Base-by-base conservation (phyloP, 2,329 filamentous ascomycete species). In the Fusarium aywerte region DNA sequence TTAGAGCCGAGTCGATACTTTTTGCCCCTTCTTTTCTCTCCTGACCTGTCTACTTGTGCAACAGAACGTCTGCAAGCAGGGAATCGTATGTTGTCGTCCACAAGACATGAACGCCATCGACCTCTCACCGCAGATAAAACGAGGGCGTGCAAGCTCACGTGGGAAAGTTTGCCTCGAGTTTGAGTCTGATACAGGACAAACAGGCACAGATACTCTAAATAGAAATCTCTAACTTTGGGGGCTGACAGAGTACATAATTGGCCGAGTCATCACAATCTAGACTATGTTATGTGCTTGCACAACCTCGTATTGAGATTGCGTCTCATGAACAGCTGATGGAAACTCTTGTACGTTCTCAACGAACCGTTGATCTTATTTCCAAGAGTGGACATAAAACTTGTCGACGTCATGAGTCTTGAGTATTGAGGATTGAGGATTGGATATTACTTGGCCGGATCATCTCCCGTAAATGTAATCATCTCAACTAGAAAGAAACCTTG, bases 101-200 rank as follows among this genome's bases (percentile, higher is more conserved):
- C 55, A 65, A 64, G 57, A 52, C 52, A 58, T 31, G 52, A 56
- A 72, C 70, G 65, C 70, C 70, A 72, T 72, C 68, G 53, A 58
- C 59, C 62, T 68, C 59, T 33, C 70, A 71, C 70, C 20, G 52
- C 70, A 69, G 60, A 40, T 48, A 50, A 32, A 16, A 25, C 21
- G 38, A 51, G 69, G 64, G 45, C 47, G 25, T 29, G 40, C 40
- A 43, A 39, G 58, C 57, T 67, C 69, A 63, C 65, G 65, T 71
- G 70, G 69, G 40, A 65, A 48, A 48, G 20, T 23, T 16, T 48
- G 20, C 13, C n/a, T 66, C 33, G 54, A 68, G 62, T 63, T 63
- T 68, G 47, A 49, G 32, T 10, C 45, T 18, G 16, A 21, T 27
- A 27, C 27, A 27, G 27, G 16, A 5, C 21, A 23, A 32, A 33